These are phyloP conservation scores for Cyclotella sp. DNA, from an alignment of 108 stramenopile genomes.

Conservation along the genomic window DNA sequence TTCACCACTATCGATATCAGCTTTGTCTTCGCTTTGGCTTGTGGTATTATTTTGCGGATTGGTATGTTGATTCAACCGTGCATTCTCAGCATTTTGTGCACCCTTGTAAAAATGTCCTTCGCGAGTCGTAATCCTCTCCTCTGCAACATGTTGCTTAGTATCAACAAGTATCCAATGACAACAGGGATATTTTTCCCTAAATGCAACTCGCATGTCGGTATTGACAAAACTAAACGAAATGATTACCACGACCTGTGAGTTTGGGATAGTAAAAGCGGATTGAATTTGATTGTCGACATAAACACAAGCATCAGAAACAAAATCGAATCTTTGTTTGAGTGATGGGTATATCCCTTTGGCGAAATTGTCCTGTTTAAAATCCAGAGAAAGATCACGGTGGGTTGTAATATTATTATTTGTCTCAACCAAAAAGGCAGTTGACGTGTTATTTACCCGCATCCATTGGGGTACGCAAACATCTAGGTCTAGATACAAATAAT, in stretches of 20 bases:
- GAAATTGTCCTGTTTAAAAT: constrained; percentile 57
- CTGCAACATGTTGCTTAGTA: constrained; percentile 54
- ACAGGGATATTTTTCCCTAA: constrained; percentile 55
- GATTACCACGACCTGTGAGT: constrained; percentile 13
- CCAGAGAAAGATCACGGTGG: neutral
- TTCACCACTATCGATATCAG: constrained; percentile 28
- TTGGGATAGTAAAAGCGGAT: neutral
- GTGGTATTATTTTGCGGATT: too few species aligned
- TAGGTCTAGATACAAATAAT: constrained; percentile 50
- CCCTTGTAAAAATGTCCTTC: constrained; percentile 79
- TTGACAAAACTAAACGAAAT: constrained; percentile 77
- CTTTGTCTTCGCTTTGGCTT: neutral
- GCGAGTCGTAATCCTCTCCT: constrained; percentile 56
- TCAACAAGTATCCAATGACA: constrained; percentile 68
- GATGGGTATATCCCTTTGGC: constrained; percentile 74
- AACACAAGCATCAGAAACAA: constrained; percentile 55
- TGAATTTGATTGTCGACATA: constrained; percentile 52
- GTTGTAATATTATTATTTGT: neutral
- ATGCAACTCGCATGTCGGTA: constrained; percentile 62
- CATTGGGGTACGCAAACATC: constrained; percentile 78
- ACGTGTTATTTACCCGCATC: constrained; percentile 46
- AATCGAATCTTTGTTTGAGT: constrained; percentile 54
- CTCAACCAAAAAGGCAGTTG: neutral
- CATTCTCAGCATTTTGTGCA: neutral
- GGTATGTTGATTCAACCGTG: neutral